Evolutionary conservation across 306 rosid genomes (phyloP).

Genomic region (Potentilla sterilis): DNA sequence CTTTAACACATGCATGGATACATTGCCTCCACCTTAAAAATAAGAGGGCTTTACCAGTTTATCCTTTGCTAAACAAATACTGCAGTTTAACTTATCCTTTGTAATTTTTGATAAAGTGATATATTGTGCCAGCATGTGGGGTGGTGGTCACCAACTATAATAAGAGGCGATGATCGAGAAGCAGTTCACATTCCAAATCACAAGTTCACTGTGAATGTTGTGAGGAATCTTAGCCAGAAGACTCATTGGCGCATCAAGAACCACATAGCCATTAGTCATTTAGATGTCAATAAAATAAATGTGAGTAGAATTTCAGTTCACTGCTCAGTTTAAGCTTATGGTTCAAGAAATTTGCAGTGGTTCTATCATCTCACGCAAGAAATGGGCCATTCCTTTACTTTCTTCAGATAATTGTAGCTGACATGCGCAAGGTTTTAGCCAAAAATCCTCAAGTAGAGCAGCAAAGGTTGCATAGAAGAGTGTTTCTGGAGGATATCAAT

Average conservation of each 20-base stretch:
- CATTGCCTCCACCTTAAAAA: not conserved
- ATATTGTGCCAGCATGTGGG: conserved; percentile 75
- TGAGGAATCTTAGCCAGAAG: conserved; percentile 93
- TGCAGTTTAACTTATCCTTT: conserved; percentile 2
- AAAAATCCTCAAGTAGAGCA: conserved; percentile 98
- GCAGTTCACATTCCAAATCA: conserved; percentile 99
- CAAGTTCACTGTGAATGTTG: conserved; percentile 93
- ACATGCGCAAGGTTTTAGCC: conserved; percentile 97
- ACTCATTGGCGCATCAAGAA: conserved; percentile 98
- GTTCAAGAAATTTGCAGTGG: conserved; percentile 21
- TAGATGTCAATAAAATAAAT: conserved; percentile 89
- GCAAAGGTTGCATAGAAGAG: conserved; percentile 96
- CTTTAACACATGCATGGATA: not conserved
- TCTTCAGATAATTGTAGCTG: conserved; percentile 82
- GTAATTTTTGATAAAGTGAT: not conserved
- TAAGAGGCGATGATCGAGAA: conserved; percentile 99
- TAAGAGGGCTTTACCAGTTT: not conserved
- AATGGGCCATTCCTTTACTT: conserved; percentile 20
- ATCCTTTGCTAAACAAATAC: not conserved
- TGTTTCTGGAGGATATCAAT: conserved; percentile 70
- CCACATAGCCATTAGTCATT: conserved; percentile 84
- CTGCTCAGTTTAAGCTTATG: conserved; percentile 18
- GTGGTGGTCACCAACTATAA: conserved; percentile 99
- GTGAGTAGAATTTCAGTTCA: conserved; percentile 55
- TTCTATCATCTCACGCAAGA: conserved; percentile 19